phyloP scores from a whole-genome alignment of 768 basidiomycete species.

The Boletus rex-veris region DNA sequence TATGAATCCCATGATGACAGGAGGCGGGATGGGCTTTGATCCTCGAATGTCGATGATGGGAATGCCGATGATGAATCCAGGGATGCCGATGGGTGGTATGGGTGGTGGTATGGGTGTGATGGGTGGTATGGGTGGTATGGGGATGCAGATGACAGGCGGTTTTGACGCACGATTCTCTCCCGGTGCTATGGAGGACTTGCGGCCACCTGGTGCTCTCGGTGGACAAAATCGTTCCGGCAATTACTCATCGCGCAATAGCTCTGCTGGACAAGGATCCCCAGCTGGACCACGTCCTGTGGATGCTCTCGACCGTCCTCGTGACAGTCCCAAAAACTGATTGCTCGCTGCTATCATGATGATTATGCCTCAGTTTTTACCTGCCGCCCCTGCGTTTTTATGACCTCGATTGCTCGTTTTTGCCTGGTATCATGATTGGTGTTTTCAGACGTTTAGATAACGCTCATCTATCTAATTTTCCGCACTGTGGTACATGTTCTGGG shows the following conservation, averaged over 20 bases:
- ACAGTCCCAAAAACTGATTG: slow-evolving; percentile 25
- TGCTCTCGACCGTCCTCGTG: slow-evolving; percentile 23
- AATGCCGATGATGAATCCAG: slow-evolving; percentile 62
- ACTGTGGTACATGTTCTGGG: slow-evolving; percentile 9
- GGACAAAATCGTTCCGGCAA: slow-evolving; percentile 29
- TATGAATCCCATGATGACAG: slow-evolving; percentile 58
- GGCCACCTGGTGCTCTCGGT: slow-evolving; percentile 27
- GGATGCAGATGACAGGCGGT: slow-evolving; percentile 60
- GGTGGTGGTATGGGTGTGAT: slow-evolving; percentile 42
- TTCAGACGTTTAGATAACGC: slow-evolving; percentile 12
- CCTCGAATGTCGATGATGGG: slow-evolving; percentile 83
- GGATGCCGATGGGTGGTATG: slow-evolving; percentile 40
- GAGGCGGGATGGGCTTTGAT: slow-evolving; percentile 54
- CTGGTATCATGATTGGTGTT: slow-evolving; percentile 16
- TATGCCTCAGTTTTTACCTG: slow-evolving; percentile 5
- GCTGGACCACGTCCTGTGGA: slow-evolving; percentile 34
- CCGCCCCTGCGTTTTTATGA: slow-evolving; percentile 2
- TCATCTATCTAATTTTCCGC: slow-evolving; percentile 20
- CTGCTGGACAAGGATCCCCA: slow-evolving; percentile 55
- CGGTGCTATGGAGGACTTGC: slow-evolving; percentile 25
- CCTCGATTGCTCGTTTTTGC: slow-evolving; percentile 12
- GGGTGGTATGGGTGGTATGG: slow-evolving; percentile 41
- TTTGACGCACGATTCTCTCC: slow-evolving; percentile 60
- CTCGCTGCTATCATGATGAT: not conserved
- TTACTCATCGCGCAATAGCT: slow-evolving; percentile 46